phyloP scores from a whole-genome alignment of 495 filamentous ascomycete genomes.

The Chaetomium cochliodes region DNA sequence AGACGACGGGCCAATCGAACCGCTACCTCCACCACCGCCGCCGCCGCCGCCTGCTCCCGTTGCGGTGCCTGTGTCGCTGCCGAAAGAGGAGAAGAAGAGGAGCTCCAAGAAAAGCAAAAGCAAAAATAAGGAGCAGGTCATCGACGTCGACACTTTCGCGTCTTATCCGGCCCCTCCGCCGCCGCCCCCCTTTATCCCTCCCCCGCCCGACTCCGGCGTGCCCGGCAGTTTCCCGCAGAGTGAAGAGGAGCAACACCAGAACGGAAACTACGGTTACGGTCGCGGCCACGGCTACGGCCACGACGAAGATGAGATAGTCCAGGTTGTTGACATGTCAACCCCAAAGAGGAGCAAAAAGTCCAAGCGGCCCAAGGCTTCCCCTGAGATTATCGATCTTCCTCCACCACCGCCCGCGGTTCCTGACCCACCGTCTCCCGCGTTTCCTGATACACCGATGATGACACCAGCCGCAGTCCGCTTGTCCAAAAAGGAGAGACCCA shows the following conservation, averaged over 20 bases:
- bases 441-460: conserved; percentile 41
- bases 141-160: conserved; percentile 26
- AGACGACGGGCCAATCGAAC: conserved; percentile 10
- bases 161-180: conserved; percentile 23
- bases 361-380: conserved; percentile 26
- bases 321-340: conserved; percentile 48
- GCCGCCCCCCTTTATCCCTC: conserved; percentile 4
- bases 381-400: conserved; percentile 35
- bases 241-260: conserved; percentile 30
- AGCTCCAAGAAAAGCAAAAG: conserved; percentile 31
- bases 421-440: conserved; percentile 41
- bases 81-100: conserved; percentile 31
- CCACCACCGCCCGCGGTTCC: conserved; percentile 14
- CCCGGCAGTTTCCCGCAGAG: conserved; percentile 52
- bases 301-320: conserved; percentile 45
- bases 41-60: conserved; percentile 24
- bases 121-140: conserved; percentile 13
- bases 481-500: conserved; percentile 48
- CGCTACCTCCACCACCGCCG: conserved; percentile 25
- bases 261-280: conserved; percentile 14
- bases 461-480: conserved; percentile 39
- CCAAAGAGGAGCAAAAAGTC: conserved; percentile 43
- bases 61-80: conserved; percentile 16
- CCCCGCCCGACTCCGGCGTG: conserved; percentile 46
- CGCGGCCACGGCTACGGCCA: background rate